Evolutionary conservation across 2,329 filamentous ascomycete species (phyloP), one percentile per base, ranked within the genome.

Genomic region (Plenodomus tracheiphilus): DNA sequence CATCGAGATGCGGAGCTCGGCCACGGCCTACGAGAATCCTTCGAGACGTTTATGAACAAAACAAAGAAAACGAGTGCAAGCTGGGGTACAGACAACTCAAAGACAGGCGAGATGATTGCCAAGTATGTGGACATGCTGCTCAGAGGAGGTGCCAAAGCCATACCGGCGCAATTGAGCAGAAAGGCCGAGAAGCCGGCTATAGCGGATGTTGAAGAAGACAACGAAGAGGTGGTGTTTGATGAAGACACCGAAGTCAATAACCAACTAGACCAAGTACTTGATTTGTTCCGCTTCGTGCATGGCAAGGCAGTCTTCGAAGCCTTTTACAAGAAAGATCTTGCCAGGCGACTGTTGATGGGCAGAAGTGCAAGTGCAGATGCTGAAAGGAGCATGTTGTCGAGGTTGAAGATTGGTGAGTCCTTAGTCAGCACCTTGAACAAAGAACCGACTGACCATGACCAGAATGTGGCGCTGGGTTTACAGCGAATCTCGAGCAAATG

Each of bases 241-340:
- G 93, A 99, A 69, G 93, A 97, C 69, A 86, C 88, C 0, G 91
- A 97, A 71, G 83, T 99, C 49, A 91, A 96, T 65, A 85, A 88
- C 32, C 94, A 97, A 69, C 80, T 99, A 10, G 92, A 99, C 62
- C 89, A 95, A 66, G 92, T 90, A 0, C 79, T 99, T 2, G 93
- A 97, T 70, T 79, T 99, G 4, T 99, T 99, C 81, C 85, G 95
- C 4, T 97, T 97, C 71, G 90, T 99, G 28, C 87, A 97, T 67
- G 94, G 94, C 58, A 99, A 99, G 71, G 93, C 95, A 46, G 89
- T 97, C 0, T 99, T 99, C 56, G 94, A 99, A 70, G 93, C 94
- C 1, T 99, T 99, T 70, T 99, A 99, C 81, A 99, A 99, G 78
- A 96, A 94, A 65, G 94, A 97, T 66, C 81, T 99, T 42, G 93